Percentiles rank a stretch among this genome's conserved stretches.
These are phyloP conservation scores for Alternaria incomplexa DNA, from an alignment of 2,329 filamentous ascomycete genomes.

Conservation along the genomic window DNA sequence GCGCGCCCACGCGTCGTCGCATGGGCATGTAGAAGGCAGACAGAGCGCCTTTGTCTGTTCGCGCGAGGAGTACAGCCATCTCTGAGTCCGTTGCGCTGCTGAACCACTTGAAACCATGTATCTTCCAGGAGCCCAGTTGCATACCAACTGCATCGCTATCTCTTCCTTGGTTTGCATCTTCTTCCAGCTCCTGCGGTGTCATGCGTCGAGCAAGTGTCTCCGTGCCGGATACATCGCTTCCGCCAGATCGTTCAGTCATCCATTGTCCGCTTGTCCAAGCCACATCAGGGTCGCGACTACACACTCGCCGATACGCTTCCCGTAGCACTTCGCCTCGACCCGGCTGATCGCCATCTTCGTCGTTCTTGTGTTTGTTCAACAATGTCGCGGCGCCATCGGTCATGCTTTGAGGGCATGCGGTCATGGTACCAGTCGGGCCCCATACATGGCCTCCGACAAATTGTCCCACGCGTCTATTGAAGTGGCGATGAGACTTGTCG, in stretches of 20 bases:
- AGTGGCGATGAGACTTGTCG: conserved; percentile 58
- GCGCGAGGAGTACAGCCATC: conserved; percentile 69
- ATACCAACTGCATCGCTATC: conserved; percentile 36
- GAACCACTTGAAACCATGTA: conserved; percentile 76
- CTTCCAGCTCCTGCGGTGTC: conserved; percentile 26
- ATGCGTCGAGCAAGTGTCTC: conserved; percentile 64
- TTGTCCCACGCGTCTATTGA: conserved; percentile 64
- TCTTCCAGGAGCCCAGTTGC: conserved; percentile 63
- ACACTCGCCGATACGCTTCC: conserved; percentile 61
- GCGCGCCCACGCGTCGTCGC: conserved; percentile 47
- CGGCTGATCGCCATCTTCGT: conserved; percentile 33
- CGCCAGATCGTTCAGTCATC: conserved; percentile 76
- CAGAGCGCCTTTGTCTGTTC: conserved; percentile 60
- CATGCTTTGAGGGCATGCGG: conserved; percentile 72
- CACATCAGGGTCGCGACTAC: conserved; percentile 55
- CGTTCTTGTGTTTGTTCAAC: conserved; percentile 24
- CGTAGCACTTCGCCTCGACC: conserved; percentile 54
- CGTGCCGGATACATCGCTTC: conserved; percentile 71
- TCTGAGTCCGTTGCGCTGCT: conserved; percentile 70
- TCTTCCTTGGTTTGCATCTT: conserved; percentile 28
- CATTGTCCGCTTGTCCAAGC: conserved; percentile 78
- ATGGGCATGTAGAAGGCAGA: conserved; percentile 71
- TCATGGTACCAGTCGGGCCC: conserved; percentile 64
- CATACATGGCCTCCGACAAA: conserved; percentile 67
- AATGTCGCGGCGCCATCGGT: conserved; percentile 62